Percentiles rank a stretch among this genome's conserved stretches.
Evolutionary conservation across 139 green algal genomes (phyloP).

Genomic region (Pleodorina starrii): DNA sequence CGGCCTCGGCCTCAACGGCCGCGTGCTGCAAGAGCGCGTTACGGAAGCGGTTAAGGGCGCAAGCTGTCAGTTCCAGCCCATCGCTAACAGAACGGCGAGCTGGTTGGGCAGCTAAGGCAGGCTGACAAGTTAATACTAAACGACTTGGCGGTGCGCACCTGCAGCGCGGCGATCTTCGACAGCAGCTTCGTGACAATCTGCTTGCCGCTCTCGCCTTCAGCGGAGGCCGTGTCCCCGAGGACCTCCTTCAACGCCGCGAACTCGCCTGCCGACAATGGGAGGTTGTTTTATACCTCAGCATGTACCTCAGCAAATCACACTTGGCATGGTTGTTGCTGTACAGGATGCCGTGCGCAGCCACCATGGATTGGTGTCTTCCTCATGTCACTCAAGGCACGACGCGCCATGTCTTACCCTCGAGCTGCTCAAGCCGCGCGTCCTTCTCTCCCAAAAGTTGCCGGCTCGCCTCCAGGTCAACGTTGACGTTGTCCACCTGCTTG

Average conservation of each 20-base stretch:
- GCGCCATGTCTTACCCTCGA: slow-evolving; percentile 65
- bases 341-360: background rate
- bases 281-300: no score
- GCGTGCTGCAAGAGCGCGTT: slow-evolving; percentile 62
- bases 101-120: no score
- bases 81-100: no score
- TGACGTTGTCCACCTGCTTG: background rate
- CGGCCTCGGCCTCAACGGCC: slow-evolving; percentile 69
- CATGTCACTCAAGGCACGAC: background rate
- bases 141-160: slow-evolving; percentile 39
- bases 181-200: slow-evolving; percentile 85
- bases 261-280: slow-evolving; percentile 76
- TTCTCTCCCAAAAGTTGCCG: slow-evolving; percentile 61
- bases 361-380: background rate
- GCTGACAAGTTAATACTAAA: no score
- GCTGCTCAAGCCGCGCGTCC: slow-evolving; percentile 61
- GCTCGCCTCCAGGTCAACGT: slow-evolving; percentile 35
- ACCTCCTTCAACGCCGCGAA: slow-evolving; percentile 83
- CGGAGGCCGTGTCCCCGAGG: slow-evolving; percentile 63
- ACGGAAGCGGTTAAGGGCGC: background rate
- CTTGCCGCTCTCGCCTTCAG: slow-evolving; percentile 55
- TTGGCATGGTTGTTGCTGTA: background rate
- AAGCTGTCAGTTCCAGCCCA: background rate
- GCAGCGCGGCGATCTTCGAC: slow-evolving; percentile 73
- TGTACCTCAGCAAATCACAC: background rate